Conservation (phyloP, 805 yeast genomes). For the Cyberlindnera xylosilytica region DNA sequence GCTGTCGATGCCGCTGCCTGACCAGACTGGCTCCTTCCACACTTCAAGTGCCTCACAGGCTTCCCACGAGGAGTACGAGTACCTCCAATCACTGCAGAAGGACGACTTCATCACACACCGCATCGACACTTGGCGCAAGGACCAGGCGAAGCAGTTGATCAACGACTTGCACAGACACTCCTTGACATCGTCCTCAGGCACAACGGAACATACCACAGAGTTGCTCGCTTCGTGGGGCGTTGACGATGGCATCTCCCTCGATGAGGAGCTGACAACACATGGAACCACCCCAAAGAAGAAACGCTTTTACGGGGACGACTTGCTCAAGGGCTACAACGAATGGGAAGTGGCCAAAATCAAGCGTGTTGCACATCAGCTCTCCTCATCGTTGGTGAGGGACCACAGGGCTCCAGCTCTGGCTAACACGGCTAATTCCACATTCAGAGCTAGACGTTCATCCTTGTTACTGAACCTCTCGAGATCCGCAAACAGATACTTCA, state of each 20-base stretch:
- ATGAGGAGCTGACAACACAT: constrained; percentile 3
- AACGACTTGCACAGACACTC: constrained; percentile 21
- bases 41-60: background rate
- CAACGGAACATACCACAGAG: constrained; percentile 18
- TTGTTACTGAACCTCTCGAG: constrained; percentile 21
- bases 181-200: constrained; percentile 2
- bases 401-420: constrained; percentile 1
- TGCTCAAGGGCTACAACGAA: constrained; percentile 17
- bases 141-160: constrained; percentile 25
- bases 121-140: constrained; percentile 28
- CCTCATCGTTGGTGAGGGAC: constrained; percentile 24
- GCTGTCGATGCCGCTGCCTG: constrained; percentile 20
- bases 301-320: constrained; percentile 29
- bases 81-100: constrained; percentile 11
- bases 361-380: constrained; percentile 24
- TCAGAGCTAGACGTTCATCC: constrained; percentile 18
- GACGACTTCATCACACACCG: constrained; percentile 24
- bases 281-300: constrained; percentile 5
- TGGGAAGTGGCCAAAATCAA: constrained; percentile 27
- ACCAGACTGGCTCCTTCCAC: constrained; percentile 17
- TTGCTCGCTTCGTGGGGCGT: constrained; percentile 34
- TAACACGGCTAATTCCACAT: background rate
- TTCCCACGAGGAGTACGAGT: constrained; percentile 5
- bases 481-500: constrained; percentile 19
- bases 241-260: constrained; percentile 22